A percentile compares a stretch with the other conserved stretches of the same genome.
Conservation (phyloP, 345 rosid species). For the Hypericum androsaemum region DNA sequence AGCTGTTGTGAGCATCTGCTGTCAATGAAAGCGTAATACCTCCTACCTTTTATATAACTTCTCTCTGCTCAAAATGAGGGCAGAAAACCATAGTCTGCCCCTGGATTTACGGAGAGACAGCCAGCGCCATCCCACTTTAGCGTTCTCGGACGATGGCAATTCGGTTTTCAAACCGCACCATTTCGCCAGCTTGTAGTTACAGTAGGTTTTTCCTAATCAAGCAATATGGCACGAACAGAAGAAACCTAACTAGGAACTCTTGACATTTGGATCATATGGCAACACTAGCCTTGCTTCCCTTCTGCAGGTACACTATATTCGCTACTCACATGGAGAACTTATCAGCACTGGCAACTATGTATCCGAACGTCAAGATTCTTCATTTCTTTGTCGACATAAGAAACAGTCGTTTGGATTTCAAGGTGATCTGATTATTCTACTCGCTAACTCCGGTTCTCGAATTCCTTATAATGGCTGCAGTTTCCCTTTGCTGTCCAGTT, state of each 20-base stretch:
- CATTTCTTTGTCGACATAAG: slow-evolving; percentile 64
- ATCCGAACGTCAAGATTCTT: slow-evolving; percentile 77
- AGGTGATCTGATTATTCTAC: slow-evolving; percentile 30
- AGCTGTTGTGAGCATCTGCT: slow-evolving; percentile 88
- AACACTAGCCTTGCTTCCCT: background rate
- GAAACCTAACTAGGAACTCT: too few relatives aligned
- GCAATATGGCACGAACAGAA: too few relatives aligned
- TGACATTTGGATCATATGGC: too few relatives aligned
- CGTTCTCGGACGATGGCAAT: too few relatives aligned
- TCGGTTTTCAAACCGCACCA: too few relatives aligned
- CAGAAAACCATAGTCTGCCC: background rate
- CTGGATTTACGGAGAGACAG: too few relatives aligned
- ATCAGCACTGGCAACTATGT: slow-evolving; percentile 67
- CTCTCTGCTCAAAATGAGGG: background rate
- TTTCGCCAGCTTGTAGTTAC: too few relatives aligned
- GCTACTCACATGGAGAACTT: slow-evolving; percentile 88
- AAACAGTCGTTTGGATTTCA: slow-evolving; percentile 75
- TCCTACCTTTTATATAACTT: slow-evolving; percentile 3
- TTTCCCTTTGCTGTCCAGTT: slow-evolving; percentile 32
- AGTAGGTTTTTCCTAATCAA: too few relatives aligned
- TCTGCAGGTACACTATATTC: slow-evolving; percentile 72
- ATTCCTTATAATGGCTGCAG: slow-evolving; percentile 3
- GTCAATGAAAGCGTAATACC: slow-evolving; percentile 66
- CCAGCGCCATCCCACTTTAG: too few relatives aligned
- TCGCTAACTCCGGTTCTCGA: background rate